Conservation (phyloP, 768 basidiomycete species). For the Tulasnella sp. region DNA sequence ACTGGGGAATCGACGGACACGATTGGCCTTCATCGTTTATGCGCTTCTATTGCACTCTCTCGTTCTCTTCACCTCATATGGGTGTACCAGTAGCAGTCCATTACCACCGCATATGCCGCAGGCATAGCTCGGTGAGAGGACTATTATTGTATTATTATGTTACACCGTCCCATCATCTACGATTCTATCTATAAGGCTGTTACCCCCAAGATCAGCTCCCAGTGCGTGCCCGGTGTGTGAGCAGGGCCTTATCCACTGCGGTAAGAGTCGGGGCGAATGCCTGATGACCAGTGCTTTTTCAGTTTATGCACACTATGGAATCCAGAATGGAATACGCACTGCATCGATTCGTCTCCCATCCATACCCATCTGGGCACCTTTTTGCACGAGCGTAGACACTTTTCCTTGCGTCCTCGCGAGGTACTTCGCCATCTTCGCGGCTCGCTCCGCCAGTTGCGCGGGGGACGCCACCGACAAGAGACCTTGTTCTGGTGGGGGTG, state of each 20-base stretch:
- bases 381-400: constrained; percentile 61
- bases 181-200: background rate
- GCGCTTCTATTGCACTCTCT: constrained; percentile 70
- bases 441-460: constrained; percentile 64
- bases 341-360: constrained; percentile 52
- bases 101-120: constrained; percentile 1
- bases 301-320: background rate
- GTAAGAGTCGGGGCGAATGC: constrained; percentile 66
- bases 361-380: constrained; percentile 49
- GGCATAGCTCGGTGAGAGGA: background rate
- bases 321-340: constrained; percentile 35
- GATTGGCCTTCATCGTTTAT: constrained; percentile 83
- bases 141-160: background rate
- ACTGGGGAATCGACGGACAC: constrained; percentile 79
- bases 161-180: background rate
- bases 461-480: constrained; percentile 43
- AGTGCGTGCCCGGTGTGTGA: background rate
- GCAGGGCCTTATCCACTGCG: constrained; percentile 62
- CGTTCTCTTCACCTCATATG: constrained; percentile 68
- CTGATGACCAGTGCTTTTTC: constrained; percentile 30
- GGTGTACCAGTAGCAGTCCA: constrained; percentile 34
- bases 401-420: constrained; percentile 72
- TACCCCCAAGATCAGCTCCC: background rate
- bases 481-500: constrained; percentile 50
- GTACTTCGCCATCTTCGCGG: constrained; percentile 80